These are phyloP conservation scores for Camellia sinensis DNA, from an alignment of 148 eudicot species.

Conservation along the genomic window DNA sequence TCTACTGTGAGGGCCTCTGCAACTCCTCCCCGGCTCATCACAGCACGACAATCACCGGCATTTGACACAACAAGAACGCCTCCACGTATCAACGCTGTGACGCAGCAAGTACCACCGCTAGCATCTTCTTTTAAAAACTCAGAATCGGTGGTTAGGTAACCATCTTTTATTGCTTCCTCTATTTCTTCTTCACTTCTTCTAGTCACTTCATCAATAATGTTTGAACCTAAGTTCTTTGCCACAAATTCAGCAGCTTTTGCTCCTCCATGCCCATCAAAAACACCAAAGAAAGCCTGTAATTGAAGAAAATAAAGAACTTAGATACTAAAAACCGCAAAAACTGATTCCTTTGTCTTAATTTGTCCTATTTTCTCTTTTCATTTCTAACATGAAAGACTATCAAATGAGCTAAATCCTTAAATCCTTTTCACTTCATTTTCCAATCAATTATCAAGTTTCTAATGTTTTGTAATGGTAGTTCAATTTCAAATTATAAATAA, in stretches of 20 bases:
- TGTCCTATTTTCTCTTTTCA: not conserved
- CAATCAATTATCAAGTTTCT: too few species aligned
- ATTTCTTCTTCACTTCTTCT: constrained; percentile 20
- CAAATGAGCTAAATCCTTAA: not conserved
- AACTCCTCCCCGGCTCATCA: constrained; percentile 49
- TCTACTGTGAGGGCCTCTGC: constrained; percentile 62
- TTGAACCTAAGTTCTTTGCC: constrained; percentile 40
- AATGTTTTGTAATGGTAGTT: too few species aligned
- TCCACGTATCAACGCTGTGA: constrained; percentile 44
- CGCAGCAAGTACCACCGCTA: constrained; percentile 57
- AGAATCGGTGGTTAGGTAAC: constrained; percentile 45
- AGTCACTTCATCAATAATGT: constrained; percentile 41
- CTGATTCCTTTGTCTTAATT: not conserved
- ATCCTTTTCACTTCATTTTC: too few species aligned
- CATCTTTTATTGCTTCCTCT: constrained; percentile 38
- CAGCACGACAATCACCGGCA: constrained; percentile 77
- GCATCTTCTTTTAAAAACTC: constrained; percentile 45
- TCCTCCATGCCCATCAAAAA: constrained; percentile 82
- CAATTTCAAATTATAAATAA: too few species aligned
- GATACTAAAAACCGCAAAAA: not conserved
- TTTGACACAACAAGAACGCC: constrained; percentile 54
- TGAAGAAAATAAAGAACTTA: not conserved
- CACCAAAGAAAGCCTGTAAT: constrained; percentile 56
- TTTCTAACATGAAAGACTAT: not conserved
- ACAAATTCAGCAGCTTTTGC: constrained; percentile 65